Evolutionary conservation across 2,329 filamentous ascomycete genomes (phyloP), one percentile per base, ranked within the genome.

Genomic region (Aspergillus pseudoglaucus): DNA sequence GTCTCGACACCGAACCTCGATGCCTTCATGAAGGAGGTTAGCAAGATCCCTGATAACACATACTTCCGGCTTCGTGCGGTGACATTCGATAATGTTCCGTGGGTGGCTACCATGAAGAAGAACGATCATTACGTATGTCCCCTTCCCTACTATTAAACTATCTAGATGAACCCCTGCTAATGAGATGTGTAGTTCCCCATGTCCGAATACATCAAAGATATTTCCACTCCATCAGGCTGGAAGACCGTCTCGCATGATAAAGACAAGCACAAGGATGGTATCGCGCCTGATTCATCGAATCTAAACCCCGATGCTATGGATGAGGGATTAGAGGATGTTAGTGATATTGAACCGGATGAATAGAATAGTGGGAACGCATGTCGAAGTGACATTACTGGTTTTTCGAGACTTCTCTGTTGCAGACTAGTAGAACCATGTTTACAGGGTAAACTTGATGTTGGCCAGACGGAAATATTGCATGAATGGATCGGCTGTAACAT

Each of bases 51-150:
- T 0, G 90, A 98, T 60, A 98, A 98, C 63, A 95, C 90, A 2
- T 98, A 98, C 71, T 98, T 98, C 82, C 84, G 93, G 15, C 78
- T 98, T 46, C 90, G 91, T 67, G 89, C 93, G n/a, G 89, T 97
- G 67, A 97, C 93, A 0, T 98, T 98, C 63, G 93, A 98, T 68
- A 95, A 94, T 61, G 90, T 98, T 8, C 91, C 91, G 3, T 98
- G 93, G 90, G 90, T 98, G n/a, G 88, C 94, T 35, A 98, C 93
- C 7, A 95, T 98, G 88, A 98, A 98, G 83, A 97, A 97, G 80
- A 96, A 96, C 59, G 91, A 98, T 65, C 93, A 98, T 70, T 98
- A 98, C 67, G 75, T 77, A 60, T 63, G 72, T 64, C 14, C 4
- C 35, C 33, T 23, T 20, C 30, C 23, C 6, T 6, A 4, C 35